Percentiles rank a stretch among this genome's conserved stretches.
Conservation (phyloP, 257 asterid species). For the Leonotis leonurus region DNA sequence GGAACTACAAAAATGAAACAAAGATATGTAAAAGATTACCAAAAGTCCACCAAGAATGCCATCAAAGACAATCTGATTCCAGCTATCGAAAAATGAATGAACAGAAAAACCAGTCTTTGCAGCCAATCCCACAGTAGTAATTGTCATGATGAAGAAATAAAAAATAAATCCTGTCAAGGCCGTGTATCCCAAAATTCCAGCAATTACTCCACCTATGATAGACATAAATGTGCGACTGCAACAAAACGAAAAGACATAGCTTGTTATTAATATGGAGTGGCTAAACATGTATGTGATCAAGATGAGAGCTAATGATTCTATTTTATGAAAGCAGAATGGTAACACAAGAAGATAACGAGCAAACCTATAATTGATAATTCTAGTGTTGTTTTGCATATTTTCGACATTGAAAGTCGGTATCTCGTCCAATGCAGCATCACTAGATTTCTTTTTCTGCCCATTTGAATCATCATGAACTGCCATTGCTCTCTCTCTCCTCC, state of each 20-base stretch:
- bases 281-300: background rate
- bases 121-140: slow-evolving; percentile 69
- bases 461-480: slow-evolving; percentile 45
- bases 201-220: slow-evolving; percentile 80
- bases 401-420: slow-evolving; percentile 64
- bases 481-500: slow-evolving; percentile 37
- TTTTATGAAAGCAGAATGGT: background rate
- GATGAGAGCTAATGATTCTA: background rate
- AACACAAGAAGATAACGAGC: slow-evolving; percentile 5
- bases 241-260: slow-evolving; percentile 1
- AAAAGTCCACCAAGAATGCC: slow-evolving; percentile 78
- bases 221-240: slow-evolving; percentile 91
- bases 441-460: slow-evolving; percentile 36
- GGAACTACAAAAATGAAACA: background rate
- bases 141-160: slow-evolving; percentile 74
- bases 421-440: slow-evolving; percentile 39
- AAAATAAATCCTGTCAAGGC: slow-evolving; percentile 67
- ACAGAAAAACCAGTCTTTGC: slow-evolving; percentile 79
- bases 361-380: slow-evolving; percentile 63
- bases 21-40: slow-evolving; percentile 32
- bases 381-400: slow-evolving; percentile 64
- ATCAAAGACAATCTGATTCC: slow-evolving; percentile 68
- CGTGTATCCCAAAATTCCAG: slow-evolving; percentile 71
- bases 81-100: slow-evolving; percentile 68
- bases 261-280: background rate